Percentiles rank a stretch among this genome's conserved stretches.
These are phyloP conservation scores for Wickerhamiella vanderwaltii DNA, from an alignment of 805 yeast genomes.

Conservation along the genomic window DNA sequence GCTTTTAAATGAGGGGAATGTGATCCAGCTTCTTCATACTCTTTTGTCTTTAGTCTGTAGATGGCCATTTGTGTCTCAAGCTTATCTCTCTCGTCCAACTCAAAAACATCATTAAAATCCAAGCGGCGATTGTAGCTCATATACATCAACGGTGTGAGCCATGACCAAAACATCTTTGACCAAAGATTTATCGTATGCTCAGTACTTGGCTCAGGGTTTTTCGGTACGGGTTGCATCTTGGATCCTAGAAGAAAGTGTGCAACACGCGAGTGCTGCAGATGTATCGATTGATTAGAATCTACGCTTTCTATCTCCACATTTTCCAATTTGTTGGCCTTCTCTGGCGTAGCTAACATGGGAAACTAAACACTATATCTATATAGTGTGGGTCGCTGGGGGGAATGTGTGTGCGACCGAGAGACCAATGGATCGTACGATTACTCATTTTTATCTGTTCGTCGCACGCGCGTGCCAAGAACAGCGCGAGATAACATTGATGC, in stretches of 20 bases:
- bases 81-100: conserved; percentile 15
- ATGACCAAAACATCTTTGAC: conserved; percentile 37
- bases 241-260: conserved; percentile 13
- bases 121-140: conserved; percentile 21
- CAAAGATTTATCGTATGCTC: conserved; percentile 28
- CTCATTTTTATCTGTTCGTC: no score
- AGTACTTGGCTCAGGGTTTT: conserved; percentile 14
- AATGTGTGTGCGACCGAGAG: no score
- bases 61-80: conserved; percentile 14
- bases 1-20: conserved; percentile 13
- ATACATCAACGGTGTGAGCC: conserved; percentile 41
- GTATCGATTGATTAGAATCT: not conserved
- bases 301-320: no score
- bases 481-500: no score
- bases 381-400: no score
- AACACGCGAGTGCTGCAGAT: conserved; percentile 13
- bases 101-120: conserved; percentile 20
- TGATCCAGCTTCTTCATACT: conserved; percentile 5
- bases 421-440: no score
- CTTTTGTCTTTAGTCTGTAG: conserved; percentile 14
- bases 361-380: no score
- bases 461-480: no score
- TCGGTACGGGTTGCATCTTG: conserved; percentile 21
- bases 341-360: no score
- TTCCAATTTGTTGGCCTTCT: no score